Percentiles rank a stretch among this genome's conserved stretches.
These are phyloP conservation scores for Prunus campanulata DNA, from an alignment of 306 rosid species.

Conservation along the genomic window DNA sequence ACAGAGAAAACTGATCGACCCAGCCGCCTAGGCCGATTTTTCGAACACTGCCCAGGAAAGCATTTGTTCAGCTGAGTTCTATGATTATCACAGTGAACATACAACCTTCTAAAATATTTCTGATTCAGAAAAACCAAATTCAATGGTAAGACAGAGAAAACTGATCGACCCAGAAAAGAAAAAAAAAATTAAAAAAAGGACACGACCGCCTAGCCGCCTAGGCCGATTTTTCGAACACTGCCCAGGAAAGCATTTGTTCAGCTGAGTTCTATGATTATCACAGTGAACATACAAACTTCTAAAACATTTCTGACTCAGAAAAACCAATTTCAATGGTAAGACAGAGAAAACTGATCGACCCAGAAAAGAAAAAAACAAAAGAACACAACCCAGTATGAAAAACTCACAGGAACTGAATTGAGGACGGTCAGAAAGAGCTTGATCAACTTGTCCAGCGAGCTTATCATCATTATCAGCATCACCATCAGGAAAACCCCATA, in stretches of 20 bases:
- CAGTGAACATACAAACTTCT: not conserved
- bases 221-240: no score
- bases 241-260: not conserved
- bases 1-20: not conserved
- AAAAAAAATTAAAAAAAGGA: not conserved
- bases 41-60: not conserved
- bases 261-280: not conserved
- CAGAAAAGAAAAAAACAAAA: not conserved
- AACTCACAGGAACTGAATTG: constrained; percentile 54
- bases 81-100: not conserved
- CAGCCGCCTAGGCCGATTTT: not conserved
- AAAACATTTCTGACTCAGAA: not conserved
- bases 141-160: not conserved
- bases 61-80: not conserved
- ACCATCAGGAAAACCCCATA: constrained; percentile 59
- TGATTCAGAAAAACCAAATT: not conserved
- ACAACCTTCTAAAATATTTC: not conserved
- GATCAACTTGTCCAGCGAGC: constrained; percentile 20
- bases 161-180: not conserved
- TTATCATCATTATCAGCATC: constrained; percentile 19
- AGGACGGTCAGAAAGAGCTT: constrained; percentile 43
- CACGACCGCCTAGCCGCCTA: no score
- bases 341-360: not conserved
- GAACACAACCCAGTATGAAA: not conserved
- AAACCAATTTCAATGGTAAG: not conserved